Percentiles rank a stretch among this genome's conserved stretches.
These are phyloP conservation scores for Epicoccum nigrum DNA, from an alignment of 2,329 filamentous ascomycete species.

Conservation along the genomic window DNA sequence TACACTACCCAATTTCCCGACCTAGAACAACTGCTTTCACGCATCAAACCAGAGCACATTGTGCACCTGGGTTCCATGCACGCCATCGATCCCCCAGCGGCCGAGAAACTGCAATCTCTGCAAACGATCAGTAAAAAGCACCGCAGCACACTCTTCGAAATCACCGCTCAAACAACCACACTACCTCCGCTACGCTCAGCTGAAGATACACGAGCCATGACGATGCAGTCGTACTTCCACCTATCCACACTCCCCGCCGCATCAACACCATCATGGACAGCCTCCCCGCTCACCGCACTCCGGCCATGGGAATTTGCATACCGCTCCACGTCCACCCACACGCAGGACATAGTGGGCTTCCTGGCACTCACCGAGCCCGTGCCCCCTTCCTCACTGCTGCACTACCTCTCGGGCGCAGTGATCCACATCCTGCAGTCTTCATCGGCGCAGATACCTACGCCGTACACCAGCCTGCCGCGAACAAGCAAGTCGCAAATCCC, in stretches of 20 bases:
- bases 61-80: conserved; percentile 64
- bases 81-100: conserved; percentile 60
- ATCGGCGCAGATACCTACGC: conserved; percentile 41
- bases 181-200: conserved; percentile 60
- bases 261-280: conserved; percentile 54
- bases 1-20: conserved; percentile 72
- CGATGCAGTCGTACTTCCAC: conserved; percentile 82
- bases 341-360: conserved; percentile 64
- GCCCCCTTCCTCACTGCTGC: conserved; percentile 62
- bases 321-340: conserved; percentile 53
- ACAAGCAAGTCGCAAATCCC: conserved; percentile 64
- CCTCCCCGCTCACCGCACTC: conserved; percentile 61
- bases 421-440: conserved; percentile 70
- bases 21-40: conserved; percentile 62
- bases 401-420: conserved; percentile 73
- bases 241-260: conserved; percentile 24
- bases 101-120: conserved; percentile 62
- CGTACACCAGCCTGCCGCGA: conserved; percentile 41
- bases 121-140: conserved; percentile 47
- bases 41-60: conserved; percentile 64
- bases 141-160: conserved; percentile 53
- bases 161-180: conserved; percentile 61
- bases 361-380: conserved; percentile 71
- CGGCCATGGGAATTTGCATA: conserved; percentile 70
- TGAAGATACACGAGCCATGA: conserved; percentile 72